Percentiles rank a stretch among this genome's conserved stretches.
phyloP scores from a whole-genome alignment of 2,329 filamentous ascomycete genomes.

The Xenosphaeropsis pyriputrescens region DNA sequence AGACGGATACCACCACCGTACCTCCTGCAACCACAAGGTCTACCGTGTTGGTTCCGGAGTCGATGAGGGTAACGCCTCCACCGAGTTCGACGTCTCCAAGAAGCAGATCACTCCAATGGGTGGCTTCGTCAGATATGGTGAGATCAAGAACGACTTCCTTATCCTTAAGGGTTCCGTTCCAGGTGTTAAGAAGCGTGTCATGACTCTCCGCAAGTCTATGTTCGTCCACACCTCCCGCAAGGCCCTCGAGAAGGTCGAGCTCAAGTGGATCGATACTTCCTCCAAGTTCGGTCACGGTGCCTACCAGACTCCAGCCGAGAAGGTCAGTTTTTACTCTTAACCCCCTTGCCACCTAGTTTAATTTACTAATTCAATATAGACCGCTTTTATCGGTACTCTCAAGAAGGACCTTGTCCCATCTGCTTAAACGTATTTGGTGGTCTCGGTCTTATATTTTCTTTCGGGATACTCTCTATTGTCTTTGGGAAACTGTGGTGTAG shows the following conservation, averaged over 20 bases:
- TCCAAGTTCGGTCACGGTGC: conserved; percentile 99
- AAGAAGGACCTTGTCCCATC: conserved; percentile 78
- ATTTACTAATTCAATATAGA: neutral
- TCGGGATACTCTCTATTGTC: conserved; percentile 8
- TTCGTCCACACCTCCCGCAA: conserved; percentile 92
- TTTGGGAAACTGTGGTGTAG: conserved; percentile 8
- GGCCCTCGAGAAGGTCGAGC: conserved; percentile 96
- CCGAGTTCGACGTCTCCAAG: conserved; percentile 94
- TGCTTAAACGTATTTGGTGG: conserved; percentile 26
- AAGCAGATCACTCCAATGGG: conserved; percentile 98
- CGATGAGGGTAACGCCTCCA: conserved; percentile 85
- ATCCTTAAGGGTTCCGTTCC: conserved; percentile 96
- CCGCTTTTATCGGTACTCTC: conserved; percentile 76
- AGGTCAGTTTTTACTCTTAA: conserved; percentile 42
- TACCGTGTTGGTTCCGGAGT: conserved; percentile 94
- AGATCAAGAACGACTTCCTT: conserved; percentile 98
- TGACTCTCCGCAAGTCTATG: conserved; percentile 98
- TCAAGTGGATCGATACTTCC: conserved; percentile 99
- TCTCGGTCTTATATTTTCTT: conserved; percentile 17
- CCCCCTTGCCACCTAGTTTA: neutral
- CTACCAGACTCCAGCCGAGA: conserved; percentile 97
- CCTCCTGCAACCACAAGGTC: conserved; percentile 99
- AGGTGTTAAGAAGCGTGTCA: conserved; percentile 98
- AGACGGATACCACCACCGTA: conserved; percentile 99
- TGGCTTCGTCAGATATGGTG: conserved; percentile 98